Evolutionary conservation across 495 filamentous ascomycete species (phyloP).

Genomic region (Aspergillus indologenus): DNA sequence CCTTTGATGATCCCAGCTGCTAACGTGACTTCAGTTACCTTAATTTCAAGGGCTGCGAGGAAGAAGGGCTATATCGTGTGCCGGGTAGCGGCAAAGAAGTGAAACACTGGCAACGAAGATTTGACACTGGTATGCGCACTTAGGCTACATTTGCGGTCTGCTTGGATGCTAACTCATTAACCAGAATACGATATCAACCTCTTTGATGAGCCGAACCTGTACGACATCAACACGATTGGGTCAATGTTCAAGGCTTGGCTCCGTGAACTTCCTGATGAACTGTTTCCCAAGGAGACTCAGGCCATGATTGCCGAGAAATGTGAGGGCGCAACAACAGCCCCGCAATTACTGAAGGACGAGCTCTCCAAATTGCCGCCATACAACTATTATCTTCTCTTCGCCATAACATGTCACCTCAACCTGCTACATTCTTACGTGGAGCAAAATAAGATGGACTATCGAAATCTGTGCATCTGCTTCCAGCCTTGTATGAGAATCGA

Average conservation of each 20-base stretch:
- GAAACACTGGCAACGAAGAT: conserved; percentile 81
- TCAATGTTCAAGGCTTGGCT: conserved; percentile 93
- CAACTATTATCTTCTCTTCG: conserved; percentile 94
- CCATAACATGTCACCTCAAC: conserved; percentile 89
- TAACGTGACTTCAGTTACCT: conserved; percentile 57
- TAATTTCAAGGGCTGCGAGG: conserved; percentile 84
- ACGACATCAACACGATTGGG: conserved; percentile 90
- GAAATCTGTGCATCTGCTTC: conserved; percentile 90
- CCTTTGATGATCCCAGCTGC: conserved; percentile 4
- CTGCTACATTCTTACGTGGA: conserved; percentile 80
- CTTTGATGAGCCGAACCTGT: conserved; percentile 75
- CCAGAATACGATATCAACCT: conserved; percentile 80
- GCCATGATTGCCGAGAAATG: conserved; percentile 70
- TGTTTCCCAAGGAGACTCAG: conserved; percentile 79
- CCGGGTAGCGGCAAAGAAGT: conserved; percentile 80
- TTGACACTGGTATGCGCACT: conserved; percentile 64
- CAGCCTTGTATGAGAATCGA: conserved; percentile 93
- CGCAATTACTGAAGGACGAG: conserved; percentile 80
- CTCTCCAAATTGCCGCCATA: conserved; percentile 86
- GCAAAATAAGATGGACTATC: conserved; percentile 93
- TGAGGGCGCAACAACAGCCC: conserved; percentile 68
- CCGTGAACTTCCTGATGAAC: conserved; percentile 86
- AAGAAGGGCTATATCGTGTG: conserved; percentile 85
- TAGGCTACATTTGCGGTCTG: background rate
- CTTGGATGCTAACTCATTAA: conserved; percentile 4